These are phyloP conservation scores for Trichoderma virens DNA, from an alignment of 495 filamentous ascomycete genomes.

Conservation along the genomic window DNA sequence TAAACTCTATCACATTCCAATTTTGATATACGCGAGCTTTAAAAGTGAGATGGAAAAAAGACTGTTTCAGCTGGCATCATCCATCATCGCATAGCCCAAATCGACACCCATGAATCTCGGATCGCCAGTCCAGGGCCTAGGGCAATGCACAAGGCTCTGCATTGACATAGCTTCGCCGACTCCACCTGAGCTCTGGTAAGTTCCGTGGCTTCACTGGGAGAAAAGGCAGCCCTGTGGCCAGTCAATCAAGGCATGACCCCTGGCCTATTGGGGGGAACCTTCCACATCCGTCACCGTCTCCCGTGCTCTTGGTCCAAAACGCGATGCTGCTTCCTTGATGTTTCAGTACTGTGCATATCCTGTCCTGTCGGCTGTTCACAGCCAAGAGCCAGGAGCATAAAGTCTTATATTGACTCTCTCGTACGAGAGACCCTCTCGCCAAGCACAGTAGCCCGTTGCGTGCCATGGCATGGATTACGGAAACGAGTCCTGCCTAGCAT, in stretches of 20 bases:
- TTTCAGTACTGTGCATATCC: not conserved
- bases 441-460: not conserved
- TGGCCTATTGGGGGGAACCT: conserved; percentile 1
- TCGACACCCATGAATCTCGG: not conserved
- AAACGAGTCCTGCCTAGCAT: not conserved
- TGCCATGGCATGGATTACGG: not conserved
- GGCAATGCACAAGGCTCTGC: not conserved
- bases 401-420: not conserved
- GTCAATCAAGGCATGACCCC: not conserved
- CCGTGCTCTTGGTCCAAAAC: not conserved
- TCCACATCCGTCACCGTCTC: not conserved
- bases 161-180: not conserved
- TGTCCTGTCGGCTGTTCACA: not conserved
- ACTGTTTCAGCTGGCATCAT: not conserved
- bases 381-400: not conserved
- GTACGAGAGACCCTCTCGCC: not conserved
- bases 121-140: not conserved
- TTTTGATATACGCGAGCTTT: too few relatives aligned
- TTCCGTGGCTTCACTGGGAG: not conserved
- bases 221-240: conserved; percentile 1
- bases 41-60: too few relatives aligned
- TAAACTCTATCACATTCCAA: not conserved
- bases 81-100: not conserved
- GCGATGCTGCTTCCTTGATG: not conserved
- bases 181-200: not conserved